Evolutionary conservation across 2,329 filamentous ascomycete genomes (phyloP), one percentile per base, ranked within the genome.

Genomic region (Cercospora sesami): DNA sequence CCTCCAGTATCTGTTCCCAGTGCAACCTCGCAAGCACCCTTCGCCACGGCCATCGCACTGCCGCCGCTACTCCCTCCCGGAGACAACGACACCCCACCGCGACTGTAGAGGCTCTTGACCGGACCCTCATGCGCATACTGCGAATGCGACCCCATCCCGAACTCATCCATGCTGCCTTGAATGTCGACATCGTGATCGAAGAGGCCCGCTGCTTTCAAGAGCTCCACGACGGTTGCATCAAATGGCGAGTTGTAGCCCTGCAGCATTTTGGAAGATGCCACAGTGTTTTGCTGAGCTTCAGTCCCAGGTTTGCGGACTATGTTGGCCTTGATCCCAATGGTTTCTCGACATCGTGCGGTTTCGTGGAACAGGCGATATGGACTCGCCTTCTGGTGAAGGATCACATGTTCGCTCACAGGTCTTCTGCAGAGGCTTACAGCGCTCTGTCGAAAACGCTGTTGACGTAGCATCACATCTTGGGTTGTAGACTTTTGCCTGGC

Each of bases 1-100:
- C 94, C 94, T 71, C 94, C 94, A 0, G 94, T 99, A 78, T 99
- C 95, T 21, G 95, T 98, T 18, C 95, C 95, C 30, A 99, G 81
- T 7, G 93, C 93, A 81, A 84, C 84, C 82, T 85, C 84, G 72
- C 86, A 88, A 75, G 89, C 84, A 5, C 86, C 86, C 0, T 85
- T 83, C 21, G 86, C 88, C 42, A 98, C 92, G 14, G 93, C 92
- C 9, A 96, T 87, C 3, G 95, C 95, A 78, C 94, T 97, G 18
- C 95, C 95, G 51, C 95, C 95, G 3, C 94, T 98, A 78, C 94
- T 97, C 31, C 94, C 94, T 42, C 94, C 94, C 0, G 91, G 90
- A 0, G 93, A 95, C 28, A 87, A 78, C 23, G 79, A 33, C 4
- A 67, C 61, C 23, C 71, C 76, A 18, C 72, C 64, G 48, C 75